phyloP scores from a whole-genome alignment of 345 rosid genomes.

The Iberis pinnata region DNA sequence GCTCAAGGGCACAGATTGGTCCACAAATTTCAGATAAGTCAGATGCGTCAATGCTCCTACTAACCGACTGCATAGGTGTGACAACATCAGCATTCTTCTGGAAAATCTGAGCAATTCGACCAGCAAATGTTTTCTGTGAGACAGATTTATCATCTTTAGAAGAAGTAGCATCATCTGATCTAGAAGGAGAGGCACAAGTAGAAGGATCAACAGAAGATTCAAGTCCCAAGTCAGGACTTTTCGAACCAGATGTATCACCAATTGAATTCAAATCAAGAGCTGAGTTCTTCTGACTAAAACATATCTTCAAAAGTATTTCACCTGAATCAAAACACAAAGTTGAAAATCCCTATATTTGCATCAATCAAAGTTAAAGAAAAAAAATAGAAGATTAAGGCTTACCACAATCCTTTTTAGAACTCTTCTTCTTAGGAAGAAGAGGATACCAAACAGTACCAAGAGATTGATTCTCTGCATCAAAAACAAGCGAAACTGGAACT shows the following conservation, averaged over 20 bases:
- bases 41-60: conserved; percentile 38
- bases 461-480: conserved; percentile 69
- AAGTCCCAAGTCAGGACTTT: conserved; percentile 27
- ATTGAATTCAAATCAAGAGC: conserved; percentile 30
- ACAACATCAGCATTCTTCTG: conserved; percentile 45
- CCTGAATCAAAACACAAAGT: conserved; percentile 38
- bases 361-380: neutral
- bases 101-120: conserved; percentile 72
- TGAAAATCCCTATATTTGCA: neutral
- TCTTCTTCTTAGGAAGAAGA: conserved; percentile 69
- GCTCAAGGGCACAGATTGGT: conserved; percentile 35
- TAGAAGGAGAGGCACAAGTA: conserved; percentile 35
- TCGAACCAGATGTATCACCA: conserved; percentile 32
- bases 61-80: conserved; percentile 13
- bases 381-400: conserved; percentile 17
- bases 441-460: conserved; percentile 74
- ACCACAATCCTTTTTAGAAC: conserved; percentile 81
- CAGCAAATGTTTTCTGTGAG: conserved; percentile 52
- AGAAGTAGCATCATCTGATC: conserved; percentile 44
- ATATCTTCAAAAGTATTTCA: conserved; percentile 66
- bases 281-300: conserved; percentile 53
- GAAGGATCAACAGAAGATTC: conserved; percentile 45
- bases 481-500: conserved; percentile 57
- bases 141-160: conserved; percentile 40
- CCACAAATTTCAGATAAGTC: conserved; percentile 43